Evolutionary conservation across 2,329 filamentous ascomycete genomes (phyloP), one percentile per base, ranked within the genome.

Genomic region (Talaromyces islandicus): DNA sequence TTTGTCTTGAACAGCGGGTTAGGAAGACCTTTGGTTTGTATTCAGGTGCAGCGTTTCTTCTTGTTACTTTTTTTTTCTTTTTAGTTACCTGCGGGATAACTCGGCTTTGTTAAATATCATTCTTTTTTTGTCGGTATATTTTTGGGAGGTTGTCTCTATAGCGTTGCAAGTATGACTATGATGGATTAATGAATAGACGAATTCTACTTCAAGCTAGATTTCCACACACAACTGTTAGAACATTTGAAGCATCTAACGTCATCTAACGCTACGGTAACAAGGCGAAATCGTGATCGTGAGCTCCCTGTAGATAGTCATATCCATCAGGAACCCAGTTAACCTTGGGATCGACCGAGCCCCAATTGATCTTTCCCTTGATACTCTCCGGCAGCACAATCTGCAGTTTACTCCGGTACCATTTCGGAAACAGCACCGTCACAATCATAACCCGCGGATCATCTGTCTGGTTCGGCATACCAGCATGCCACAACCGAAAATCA

Each of bases 401-500:
- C 61, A 74, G 66, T 5, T 70, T 64, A 61, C 69, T 74, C 32
- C 66, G 60, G 55, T 69, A 69, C 72, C 76, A 79, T 17, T 64
- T 65, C 3, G 77, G 70, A 65, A 77, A 77, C 60, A 73, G 68
- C 11, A 76, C 69, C 56, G 70, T 69, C 27, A 70, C 71, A 57
- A 80, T 71, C 80, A 81, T 81, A 21, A 81, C 74, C 43, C 79
- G 69, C 21, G 76, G 73, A 3, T 75, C 70, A 14, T 72, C 62
- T 1, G 72, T 73, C 48, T 67, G 63, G 67, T 81, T 82, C n/a
- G 79, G 77, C 71, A 77, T 79, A 0, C 80, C 79, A 7, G 78
- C 78, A 69, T 82, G 80, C 79, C 79, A 81, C 32, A 82, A 69
- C 4, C 79, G 69, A 54, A 81, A 67, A 62, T 82, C 79, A 6